Conservation (phyloP, 371 early-diverging fungal species). For the Saksenaea oblongispora region DNA sequence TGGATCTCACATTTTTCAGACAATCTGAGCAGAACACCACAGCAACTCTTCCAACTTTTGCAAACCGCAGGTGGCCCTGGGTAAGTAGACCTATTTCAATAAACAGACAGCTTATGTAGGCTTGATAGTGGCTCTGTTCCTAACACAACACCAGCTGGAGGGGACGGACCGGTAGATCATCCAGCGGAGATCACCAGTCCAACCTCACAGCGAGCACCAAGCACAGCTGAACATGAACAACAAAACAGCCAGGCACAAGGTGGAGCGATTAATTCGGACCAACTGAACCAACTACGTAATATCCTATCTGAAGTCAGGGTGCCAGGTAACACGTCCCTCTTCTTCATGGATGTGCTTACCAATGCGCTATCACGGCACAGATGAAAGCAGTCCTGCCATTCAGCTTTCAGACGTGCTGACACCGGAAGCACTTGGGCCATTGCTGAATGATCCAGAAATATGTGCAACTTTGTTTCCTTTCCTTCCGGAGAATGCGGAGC, state of each 20-base stretch:
- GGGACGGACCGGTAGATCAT: background rate
- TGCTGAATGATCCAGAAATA: slow-evolving; percentile 61
- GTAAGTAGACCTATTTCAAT: slow-evolving; percentile 15
- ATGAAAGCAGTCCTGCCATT: slow-evolving; percentile 5
- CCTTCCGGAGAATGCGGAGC: slow-evolving; percentile 55
- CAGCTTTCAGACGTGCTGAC: slow-evolving; percentile 52
- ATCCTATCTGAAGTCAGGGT: slow-evolving; percentile 22
- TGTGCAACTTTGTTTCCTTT: slow-evolving; percentile 65
- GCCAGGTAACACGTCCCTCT: slow-evolving; percentile 16
- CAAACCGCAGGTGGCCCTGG: slow-evolving; percentile 49
- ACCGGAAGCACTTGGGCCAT: slow-evolving; percentile 47
- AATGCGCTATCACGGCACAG: background rate
- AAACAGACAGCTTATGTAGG: background rate
- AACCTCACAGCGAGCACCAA: background rate
- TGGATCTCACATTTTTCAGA: background rate
- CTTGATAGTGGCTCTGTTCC: slow-evolving; percentile 26
- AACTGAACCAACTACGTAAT: slow-evolving; percentile 28
- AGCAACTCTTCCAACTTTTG: slow-evolving; percentile 49
- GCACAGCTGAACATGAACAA: background rate
- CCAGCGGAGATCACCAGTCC: background rate
- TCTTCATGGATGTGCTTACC: background rate
- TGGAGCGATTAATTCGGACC: slow-evolving; percentile 1
- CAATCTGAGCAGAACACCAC: background rate
- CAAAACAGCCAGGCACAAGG: slow-evolving; percentile 11
- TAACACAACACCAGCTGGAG: slow-evolving; percentile 16